Conservation (phyloP, 208 protist genomes). For the Acanthamoeba castellanii region DNA sequence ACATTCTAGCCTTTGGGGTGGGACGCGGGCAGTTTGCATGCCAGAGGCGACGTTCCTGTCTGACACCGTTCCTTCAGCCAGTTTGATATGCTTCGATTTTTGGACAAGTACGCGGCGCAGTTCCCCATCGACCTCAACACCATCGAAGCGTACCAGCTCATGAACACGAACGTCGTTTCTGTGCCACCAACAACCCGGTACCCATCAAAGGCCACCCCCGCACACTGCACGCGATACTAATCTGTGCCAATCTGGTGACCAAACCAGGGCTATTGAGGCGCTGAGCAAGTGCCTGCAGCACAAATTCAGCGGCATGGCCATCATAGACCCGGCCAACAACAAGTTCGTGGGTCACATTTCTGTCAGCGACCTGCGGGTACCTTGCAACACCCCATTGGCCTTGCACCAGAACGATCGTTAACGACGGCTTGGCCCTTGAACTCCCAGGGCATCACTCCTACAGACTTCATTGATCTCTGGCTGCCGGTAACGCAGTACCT, state of each 20-base stretch:
- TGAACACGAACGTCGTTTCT: conserved; percentile 20
- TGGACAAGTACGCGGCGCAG: neutral
- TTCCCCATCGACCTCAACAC: conserved; percentile 42
- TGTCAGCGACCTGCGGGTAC: conserved; percentile 61
- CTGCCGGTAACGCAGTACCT: conserved; percentile 62
- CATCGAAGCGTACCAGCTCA: neutral
- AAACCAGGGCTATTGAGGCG: conserved; percentile 57
- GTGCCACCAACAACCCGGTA: neutral
- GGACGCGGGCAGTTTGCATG: too few species aligned
- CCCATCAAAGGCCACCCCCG: neutral
- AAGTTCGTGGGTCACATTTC: conserved; percentile 53
- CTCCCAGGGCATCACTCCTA: conserved; percentile 15
- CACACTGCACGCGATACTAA: neutral
- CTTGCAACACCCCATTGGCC: neutral
- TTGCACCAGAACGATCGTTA: neutral
- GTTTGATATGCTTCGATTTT: conserved; percentile 68
- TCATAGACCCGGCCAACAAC: conserved; percentile 56
- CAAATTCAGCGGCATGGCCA: conserved; percentile 64
- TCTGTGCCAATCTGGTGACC: neutral
- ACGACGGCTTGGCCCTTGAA: neutral
- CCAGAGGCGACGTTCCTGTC: neutral
- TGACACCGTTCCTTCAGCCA: conserved; percentile 35
- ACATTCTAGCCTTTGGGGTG: neutral
- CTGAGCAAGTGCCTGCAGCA: conserved; percentile 50
- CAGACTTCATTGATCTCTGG: conserved; percentile 33